Percentiles rank a stretch among this genome's conserved stretches.
phyloP scores from a whole-genome alignment of 306 rosid genomes.

The Abrus precatorius region DNA sequence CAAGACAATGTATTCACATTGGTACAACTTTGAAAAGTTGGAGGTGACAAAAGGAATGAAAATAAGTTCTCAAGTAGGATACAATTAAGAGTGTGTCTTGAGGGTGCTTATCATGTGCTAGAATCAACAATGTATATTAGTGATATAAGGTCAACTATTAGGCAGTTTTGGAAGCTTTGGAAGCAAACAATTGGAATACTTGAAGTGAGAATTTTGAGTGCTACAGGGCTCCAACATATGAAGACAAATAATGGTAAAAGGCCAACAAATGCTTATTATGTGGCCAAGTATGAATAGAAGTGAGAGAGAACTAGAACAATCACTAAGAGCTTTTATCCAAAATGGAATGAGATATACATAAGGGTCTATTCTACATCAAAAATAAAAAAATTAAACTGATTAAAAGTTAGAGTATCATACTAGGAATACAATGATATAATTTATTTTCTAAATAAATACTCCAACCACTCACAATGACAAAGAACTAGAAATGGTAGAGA shows the following conservation, averaged over 20 bases:
- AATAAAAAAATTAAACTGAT: too few relatives aligned
- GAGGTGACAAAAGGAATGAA: conserved; percentile 74
- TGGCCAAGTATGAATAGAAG: conserved; percentile 82
- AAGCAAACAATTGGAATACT: conserved; percentile 86
- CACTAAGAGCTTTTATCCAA: conserved; percentile 57
- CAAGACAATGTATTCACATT: conserved; percentile 63
- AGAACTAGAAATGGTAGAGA: too few relatives aligned
- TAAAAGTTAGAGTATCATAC: too few relatives aligned
- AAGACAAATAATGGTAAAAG: conserved; percentile 66
- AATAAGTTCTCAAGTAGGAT: conserved; percentile 34
- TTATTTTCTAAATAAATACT: too few relatives aligned
- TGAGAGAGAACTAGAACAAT: conserved; percentile 91
- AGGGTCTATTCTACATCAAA: conserved; percentile 18
- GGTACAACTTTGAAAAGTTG: conserved; percentile 83
- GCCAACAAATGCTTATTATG: conserved; percentile 77
- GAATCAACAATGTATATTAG: conserved; percentile 85
- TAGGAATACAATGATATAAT: too few relatives aligned
- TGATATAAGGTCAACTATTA: conserved; percentile 79
- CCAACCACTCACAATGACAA: too few relatives aligned
- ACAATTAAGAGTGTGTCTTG: conserved; percentile 68
- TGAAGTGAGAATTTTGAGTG: conserved; percentile 86
- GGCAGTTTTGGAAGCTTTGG: conserved; percentile 91
- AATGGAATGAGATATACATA: conserved; percentile 56
- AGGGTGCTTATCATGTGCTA: conserved; percentile 86
- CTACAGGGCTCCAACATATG: conserved; percentile 80